Conservation (phyloP, 2,329 filamentous ascomycete genomes). For the Stachybotrys elegans region DNA sequence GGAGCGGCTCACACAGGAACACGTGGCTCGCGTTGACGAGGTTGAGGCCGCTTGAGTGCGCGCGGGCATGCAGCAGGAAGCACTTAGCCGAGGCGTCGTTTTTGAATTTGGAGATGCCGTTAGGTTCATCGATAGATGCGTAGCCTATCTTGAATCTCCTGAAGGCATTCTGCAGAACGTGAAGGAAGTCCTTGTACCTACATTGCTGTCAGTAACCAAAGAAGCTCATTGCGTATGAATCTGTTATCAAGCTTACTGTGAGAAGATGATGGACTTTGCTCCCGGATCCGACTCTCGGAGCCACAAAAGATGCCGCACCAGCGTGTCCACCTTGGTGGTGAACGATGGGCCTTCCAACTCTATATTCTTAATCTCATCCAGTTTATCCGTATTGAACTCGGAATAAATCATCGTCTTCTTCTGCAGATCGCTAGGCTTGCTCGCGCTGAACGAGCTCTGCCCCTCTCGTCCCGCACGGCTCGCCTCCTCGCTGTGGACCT, state of each 20-base stretch:
- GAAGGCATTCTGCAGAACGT: conserved; percentile 68
- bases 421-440: conserved; percentile 9
- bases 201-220: neutral
- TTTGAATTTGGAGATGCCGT: conserved; percentile 73
- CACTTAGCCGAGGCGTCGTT: conserved; percentile 69
- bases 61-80: conserved; percentile 84
- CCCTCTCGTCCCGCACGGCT: conserved; percentile 3
- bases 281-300: conserved; percentile 78
- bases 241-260: conserved; percentile 48
- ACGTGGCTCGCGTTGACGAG: conserved; percentile 91
- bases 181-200: conserved; percentile 70
- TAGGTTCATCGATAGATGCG: conserved; percentile 61
- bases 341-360: conserved; percentile 70
- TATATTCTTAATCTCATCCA: conserved; percentile 77
- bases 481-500: conserved; percentile 44
- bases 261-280: conserved; percentile 90
- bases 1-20: conserved; percentile 87
- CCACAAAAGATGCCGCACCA: conserved; percentile 79
- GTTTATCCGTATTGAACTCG: conserved; percentile 63
- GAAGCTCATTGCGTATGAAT: neutral
- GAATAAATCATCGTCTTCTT: conserved; percentile 63
- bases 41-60: conserved; percentile 83
- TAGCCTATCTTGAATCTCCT: conserved; percentile 66
- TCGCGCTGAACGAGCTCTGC: conserved; percentile 6
- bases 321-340: conserved; percentile 84